Conservation (phyloP, 345 rosid species). For the Syzygium aqueum region DNA sequence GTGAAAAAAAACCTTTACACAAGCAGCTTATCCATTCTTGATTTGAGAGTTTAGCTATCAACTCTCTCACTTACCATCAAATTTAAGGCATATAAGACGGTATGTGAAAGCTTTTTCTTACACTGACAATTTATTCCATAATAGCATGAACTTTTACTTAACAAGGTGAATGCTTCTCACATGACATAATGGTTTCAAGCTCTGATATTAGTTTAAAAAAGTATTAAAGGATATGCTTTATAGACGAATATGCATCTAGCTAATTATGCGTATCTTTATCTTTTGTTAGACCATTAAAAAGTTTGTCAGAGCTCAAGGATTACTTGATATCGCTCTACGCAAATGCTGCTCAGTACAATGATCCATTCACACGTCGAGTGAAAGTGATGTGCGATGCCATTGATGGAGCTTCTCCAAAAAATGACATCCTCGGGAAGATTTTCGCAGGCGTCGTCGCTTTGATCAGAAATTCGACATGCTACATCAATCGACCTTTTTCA, state of each 20-base stretch:
- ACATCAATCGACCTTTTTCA: background rate
- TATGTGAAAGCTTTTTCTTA: background rate
- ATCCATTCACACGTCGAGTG: background rate
- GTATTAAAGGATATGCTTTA: background rate
- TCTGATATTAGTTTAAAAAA: background rate
- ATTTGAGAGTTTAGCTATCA: background rate
- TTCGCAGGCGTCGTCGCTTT: background rate
- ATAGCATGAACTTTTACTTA: no score
- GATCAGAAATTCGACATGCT: background rate
- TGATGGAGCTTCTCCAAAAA: background rate
- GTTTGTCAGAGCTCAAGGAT: background rate
- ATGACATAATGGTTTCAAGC: background rate
- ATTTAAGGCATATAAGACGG: background rate
- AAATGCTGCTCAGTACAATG: background rate
- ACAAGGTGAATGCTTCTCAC: background rate
- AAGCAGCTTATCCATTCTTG: background rate
- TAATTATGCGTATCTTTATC: background rate
- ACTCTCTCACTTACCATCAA: background rate
- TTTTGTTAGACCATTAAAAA: background rate
- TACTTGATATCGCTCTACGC: background rate
- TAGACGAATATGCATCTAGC: background rate
- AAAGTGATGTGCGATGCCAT: background rate
- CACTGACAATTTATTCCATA: background rate
- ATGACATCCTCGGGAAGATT: background rate
- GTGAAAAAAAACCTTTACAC: background rate